Percentiles rank a stretch among this genome's conserved stretches.
Conservation (phyloP, 1,284 basidiomycete species). For the Fistulinella staudtii region DNA sequence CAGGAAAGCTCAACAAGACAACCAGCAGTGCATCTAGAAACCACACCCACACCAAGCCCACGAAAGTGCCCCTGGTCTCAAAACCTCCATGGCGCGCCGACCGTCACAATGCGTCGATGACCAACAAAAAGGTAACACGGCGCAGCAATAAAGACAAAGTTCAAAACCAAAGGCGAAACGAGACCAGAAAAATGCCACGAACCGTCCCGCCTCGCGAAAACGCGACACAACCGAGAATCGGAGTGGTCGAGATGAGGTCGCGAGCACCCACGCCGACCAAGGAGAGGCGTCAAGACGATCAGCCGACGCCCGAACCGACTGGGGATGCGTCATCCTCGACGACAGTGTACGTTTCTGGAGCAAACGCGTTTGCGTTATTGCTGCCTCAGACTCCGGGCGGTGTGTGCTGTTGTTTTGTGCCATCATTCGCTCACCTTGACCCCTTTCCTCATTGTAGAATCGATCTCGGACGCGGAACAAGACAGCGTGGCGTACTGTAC, state of each 20-base stretch:
- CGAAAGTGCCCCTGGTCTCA: neutral
- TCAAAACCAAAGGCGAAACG: neutral
- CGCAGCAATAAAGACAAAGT: conserved; percentile 1
- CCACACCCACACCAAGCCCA: neutral
- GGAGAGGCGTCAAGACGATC: conserved; percentile 26
- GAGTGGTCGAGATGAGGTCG: neutral
- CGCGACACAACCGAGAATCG: neutral
- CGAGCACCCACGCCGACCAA: conserved; percentile 16
- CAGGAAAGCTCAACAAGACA: conserved; percentile 1
- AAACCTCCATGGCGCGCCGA: neutral
- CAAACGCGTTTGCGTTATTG: conserved; percentile 39
- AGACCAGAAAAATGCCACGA: neutral
- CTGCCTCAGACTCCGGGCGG: conserved; percentile 37
- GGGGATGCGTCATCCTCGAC: conserved; percentile 37
- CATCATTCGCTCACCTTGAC: neutral
- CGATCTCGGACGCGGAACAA: conserved; percentile 42
- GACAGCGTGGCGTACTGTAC: conserved; percentile 41
- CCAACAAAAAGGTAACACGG: neutral
- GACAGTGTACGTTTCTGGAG: conserved; percentile 39
- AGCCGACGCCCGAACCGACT: conserved; percentile 46
- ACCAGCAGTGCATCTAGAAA: conserved; percentile 1
- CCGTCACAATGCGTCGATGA: conserved; percentile 5
- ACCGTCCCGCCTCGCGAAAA: neutral
- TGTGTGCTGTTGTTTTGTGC: conserved; percentile 18
- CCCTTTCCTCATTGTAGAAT: conserved; percentile 29